Evolutionary conservation across 768 basidiomycete genomes (phyloP).

Genomic region (Ephemerocybe angulata): DNA sequence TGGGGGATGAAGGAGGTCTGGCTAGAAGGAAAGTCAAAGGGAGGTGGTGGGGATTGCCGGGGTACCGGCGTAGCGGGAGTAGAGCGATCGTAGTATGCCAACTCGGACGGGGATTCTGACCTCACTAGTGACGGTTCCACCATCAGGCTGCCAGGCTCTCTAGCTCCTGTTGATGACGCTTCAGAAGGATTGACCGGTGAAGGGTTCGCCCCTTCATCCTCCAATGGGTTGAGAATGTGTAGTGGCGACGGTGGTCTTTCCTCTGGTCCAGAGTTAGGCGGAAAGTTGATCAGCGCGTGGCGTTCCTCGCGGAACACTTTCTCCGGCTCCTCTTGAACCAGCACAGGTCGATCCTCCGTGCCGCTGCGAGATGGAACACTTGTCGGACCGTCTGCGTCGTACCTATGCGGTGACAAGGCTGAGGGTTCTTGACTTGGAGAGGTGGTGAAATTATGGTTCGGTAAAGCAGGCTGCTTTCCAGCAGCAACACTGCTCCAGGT

Average conservation of each 20-base stretch:
- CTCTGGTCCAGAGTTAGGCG: neutral
- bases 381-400: too few species aligned
- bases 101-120: slow-evolving; percentile 9
- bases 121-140: neutral
- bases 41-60: too few species aligned
- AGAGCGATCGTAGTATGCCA: slow-evolving; percentile 9
- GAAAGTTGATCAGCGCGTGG: neutral
- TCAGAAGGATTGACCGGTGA: neutral
- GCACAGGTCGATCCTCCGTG: neutral
- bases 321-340: slow-evolving; percentile 5
- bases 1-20: too few species aligned
- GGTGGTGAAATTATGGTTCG: neutral
- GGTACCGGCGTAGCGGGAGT: too few species aligned
- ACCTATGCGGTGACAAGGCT: too few species aligned
- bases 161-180: neutral
- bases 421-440: neutral
- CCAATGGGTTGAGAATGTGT: neutral
- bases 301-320: neutral
- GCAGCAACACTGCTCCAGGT: neutral
- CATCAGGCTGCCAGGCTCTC: neutral
- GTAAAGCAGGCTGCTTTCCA: neutral
- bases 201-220: neutral
- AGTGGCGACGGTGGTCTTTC: neutral
- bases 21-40: too few species aligned
- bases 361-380: neutral